Base-by-base conservation (phyloP, 2,329 filamentous ascomycete species). In the Hypocreales sp. region DNA sequence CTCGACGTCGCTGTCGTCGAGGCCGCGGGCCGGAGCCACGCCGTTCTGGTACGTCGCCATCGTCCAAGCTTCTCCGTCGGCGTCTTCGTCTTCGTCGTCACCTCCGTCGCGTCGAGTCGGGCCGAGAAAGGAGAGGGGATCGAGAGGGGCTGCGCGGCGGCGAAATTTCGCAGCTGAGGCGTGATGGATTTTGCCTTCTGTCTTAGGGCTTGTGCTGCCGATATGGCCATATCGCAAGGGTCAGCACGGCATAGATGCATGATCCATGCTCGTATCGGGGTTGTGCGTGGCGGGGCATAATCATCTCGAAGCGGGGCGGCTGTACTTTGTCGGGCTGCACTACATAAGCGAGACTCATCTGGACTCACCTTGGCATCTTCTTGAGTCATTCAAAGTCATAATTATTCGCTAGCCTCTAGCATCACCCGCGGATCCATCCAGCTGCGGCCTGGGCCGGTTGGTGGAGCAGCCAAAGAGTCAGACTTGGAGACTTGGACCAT, bases 1-100 rank as follows among this genome's bases (percentile, higher is more conserved):
- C 61, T 94, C 86, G 40, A 82, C 79, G 55, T 95, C 90, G 50
- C 83, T 92, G 45, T 74, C 73, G 45, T 74, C 73, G 33, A 72
- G 57, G 40, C 64, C 58, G 53, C 71, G 68, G 48, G 62, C 53
- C 40, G 69, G 65, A 49, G 67, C 61, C 46, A 58, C 59, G 47
- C 67, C 67, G 51, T 72, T 75, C 49, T 71, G 63, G 48, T 67
- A 71, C 41, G 56, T 61, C 54, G 66, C 71, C 72, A 77, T 77
- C 32, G 15, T 38, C 39, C 36, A 31, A 34, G 37, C 35, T 37
- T 36, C 34, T 36, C 39, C 38, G 44, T 46, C 34, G 40, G 39
- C 38, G 39, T 60, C 47, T 28, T 38, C 32, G 31, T 34, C 37
- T 31, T 32, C 34, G 32, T 39, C 35, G 39, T 46, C 35, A 35